phyloP scores from a whole-genome alignment of 768 basidiomycete species.

The Coprinopsis sp. region DNA sequence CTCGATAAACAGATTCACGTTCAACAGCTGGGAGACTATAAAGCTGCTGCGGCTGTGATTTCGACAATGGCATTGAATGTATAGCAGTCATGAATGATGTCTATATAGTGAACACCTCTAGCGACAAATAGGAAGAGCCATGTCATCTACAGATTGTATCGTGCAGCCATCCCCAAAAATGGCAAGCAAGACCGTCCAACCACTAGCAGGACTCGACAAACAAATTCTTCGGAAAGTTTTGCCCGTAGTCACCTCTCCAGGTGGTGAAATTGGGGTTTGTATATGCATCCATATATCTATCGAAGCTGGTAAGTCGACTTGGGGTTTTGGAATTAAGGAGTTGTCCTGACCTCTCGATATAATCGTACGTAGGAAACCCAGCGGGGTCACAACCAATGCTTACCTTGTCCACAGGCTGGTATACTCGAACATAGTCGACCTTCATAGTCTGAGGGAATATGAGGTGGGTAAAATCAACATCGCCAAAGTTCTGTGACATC shows the following conservation, averaged over 20 bases:
- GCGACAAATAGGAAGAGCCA: not conserved
- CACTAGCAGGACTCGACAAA: conserved; percentile 28
- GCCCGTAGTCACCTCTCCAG: conserved; percentile 40
- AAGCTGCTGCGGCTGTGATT: too few species aligned
- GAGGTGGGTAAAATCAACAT: conserved; percentile 60
- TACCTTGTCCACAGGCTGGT: conserved; percentile 49
- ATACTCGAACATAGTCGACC: conserved; percentile 54
- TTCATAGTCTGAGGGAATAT: conserved; percentile 52
- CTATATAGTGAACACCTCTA: too few species aligned
- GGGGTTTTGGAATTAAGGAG: not conserved
- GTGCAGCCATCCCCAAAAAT: too few species aligned
- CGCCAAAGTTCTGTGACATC: conserved; percentile 72
- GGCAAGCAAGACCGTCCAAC: too few species aligned
- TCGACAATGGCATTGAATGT: too few species aligned
- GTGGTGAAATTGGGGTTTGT: conserved; percentile 55
- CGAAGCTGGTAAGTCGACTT: not conserved
- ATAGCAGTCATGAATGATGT: too few species aligned
- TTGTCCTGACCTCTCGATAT: conserved; percentile 51
- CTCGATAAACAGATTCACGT: too few species aligned
- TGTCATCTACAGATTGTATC: too few species aligned
- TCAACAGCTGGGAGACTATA: too few species aligned
- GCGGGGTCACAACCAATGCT: conserved; percentile 69
- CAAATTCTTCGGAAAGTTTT: conserved; percentile 53
- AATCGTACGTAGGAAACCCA: conserved; percentile 56
- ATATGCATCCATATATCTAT: conserved; percentile 56